phyloP scores from a whole-genome alignment of 768 basidiomycete species.

The Tylopilus vinaceipallidus region DNA sequence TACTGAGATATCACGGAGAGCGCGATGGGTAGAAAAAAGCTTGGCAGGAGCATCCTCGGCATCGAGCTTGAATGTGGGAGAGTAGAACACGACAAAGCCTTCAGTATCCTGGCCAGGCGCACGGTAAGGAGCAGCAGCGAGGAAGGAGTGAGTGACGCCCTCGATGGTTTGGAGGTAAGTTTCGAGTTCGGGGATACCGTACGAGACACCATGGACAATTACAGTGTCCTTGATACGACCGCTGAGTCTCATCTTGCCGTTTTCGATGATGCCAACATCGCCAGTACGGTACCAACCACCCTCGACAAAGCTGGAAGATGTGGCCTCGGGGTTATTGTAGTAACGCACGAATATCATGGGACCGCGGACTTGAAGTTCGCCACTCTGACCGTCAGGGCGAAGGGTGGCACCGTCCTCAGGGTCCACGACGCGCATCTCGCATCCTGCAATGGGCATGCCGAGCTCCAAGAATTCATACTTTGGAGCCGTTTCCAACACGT shows the following conservation, averaged over 20 bases:
- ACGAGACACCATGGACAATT: constrained; percentile 30
- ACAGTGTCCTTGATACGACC: constrained; percentile 40
- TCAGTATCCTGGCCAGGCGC: neutral
- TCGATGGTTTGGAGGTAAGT: neutral
- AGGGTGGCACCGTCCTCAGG: neutral
- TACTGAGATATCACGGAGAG: neutral
- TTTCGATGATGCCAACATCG: constrained; percentile 32
- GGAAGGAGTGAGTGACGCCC: neutral
- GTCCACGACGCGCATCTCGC: too few species aligned
- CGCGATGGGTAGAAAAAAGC: neutral
- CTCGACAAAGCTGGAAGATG: neutral
- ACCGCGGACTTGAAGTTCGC: neutral
- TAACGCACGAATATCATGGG: neutral
- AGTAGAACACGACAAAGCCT: neutral
- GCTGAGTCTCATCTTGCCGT: constrained; percentile 32
- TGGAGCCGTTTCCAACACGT: constrained; percentile 11
- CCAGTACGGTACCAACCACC: neutral
- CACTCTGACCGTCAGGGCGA: neutral
- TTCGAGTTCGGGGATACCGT: neutral
- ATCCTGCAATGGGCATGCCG: too few species aligned
- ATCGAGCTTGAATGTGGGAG: neutral
- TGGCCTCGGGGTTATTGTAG: neutral
- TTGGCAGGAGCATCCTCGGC: neutral
- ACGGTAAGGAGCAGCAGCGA: neutral
- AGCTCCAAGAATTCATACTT: too few species aligned